Conservation (phyloP, 495 filamentous ascomycete species). For the Aspergillus heteromorphus region DNA sequence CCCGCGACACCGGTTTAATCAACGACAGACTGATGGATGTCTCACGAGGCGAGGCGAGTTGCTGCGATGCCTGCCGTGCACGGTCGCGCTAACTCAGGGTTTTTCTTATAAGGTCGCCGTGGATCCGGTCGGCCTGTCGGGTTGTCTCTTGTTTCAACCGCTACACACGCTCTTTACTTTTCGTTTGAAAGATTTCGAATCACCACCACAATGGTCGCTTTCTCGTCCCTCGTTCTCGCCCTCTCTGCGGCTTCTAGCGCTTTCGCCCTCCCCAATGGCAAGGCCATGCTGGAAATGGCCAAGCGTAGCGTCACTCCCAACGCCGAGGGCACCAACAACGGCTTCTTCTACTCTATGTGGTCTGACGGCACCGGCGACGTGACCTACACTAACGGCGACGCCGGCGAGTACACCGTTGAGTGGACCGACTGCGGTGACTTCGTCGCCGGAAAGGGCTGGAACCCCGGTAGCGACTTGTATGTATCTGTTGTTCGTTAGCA, state of each 20-base stretch:
- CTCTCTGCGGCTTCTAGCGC: constrained; percentile 23
- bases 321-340: constrained; percentile 48
- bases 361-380: constrained; percentile 48
- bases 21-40: neutral
- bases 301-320: constrained; percentile 28
- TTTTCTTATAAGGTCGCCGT: too few relatives aligned
- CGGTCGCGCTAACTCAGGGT: too few relatives aligned
- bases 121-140: neutral
- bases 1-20: neutral
- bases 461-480: constrained; percentile 41
- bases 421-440: constrained; percentile 57
- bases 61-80: too few relatives aligned
- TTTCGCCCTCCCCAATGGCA: constrained; percentile 34
- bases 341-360: constrained; percentile 61
- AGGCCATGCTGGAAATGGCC: constrained; percentile 5
- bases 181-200: neutral
- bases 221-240: constrained; percentile 36
- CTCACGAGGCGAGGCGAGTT: too few relatives aligned
- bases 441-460: constrained; percentile 59
- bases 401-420: constrained; percentile 48
- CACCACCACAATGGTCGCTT: constrained; percentile 37
- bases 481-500: too few relatives aligned
- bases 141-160: neutral
- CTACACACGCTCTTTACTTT: neutral
- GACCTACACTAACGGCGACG: constrained; percentile 52